Evolutionary conservation across 202 grass and related monocot genomes (phyloP).

Genomic region (Carex arenaria): DNA sequence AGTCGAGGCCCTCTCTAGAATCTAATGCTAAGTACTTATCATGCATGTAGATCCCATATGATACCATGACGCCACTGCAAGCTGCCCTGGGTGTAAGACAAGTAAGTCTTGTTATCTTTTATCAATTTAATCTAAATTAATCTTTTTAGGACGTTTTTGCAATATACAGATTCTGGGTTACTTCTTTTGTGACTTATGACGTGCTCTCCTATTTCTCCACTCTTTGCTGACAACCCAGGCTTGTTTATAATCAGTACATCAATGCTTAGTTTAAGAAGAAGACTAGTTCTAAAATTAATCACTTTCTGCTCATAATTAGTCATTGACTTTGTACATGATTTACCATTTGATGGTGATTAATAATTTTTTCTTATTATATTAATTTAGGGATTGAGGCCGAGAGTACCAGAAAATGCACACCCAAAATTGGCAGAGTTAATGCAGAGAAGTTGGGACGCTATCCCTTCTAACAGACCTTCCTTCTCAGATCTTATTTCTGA

Average conservation of each 20-base stretch:
- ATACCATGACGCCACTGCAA: slow-evolving; percentile 92
- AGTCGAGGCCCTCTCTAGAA: neutral
- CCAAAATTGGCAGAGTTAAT: slow-evolving; percentile 45
- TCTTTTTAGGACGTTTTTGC: neutral
- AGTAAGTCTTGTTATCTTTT: slow-evolving; percentile 36
- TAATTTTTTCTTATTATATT: slow-evolving; percentile 4
- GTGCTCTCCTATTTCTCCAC: neutral
- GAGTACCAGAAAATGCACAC: slow-evolving; percentile 51
- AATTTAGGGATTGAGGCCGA: slow-evolving; percentile 69
- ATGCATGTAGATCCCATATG: slow-evolving; percentile 62
- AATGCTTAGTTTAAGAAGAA: neutral
- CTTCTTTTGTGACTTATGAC: neutral
- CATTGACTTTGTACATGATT: neutral
- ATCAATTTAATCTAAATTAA: neutral
- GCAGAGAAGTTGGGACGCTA: slow-evolving; percentile 64
- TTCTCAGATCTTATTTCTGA: slow-evolving; percentile 48
- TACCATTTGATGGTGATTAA: neutral
- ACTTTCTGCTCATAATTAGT: neutral
- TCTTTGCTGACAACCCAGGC: neutral
- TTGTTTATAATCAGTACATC: neutral
- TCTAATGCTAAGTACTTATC: neutral
- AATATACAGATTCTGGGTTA: neutral
- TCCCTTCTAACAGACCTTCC: slow-evolving; percentile 44
- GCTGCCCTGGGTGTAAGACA: slow-evolving; percentile 84
- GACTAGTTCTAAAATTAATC: neutral